Percentiles rank a stretch among this genome's conserved stretches.
These are phyloP conservation scores for Epichloe typhina DNA, from an alignment of 2,329 filamentous ascomycete species.

Conservation along the genomic window DNA sequence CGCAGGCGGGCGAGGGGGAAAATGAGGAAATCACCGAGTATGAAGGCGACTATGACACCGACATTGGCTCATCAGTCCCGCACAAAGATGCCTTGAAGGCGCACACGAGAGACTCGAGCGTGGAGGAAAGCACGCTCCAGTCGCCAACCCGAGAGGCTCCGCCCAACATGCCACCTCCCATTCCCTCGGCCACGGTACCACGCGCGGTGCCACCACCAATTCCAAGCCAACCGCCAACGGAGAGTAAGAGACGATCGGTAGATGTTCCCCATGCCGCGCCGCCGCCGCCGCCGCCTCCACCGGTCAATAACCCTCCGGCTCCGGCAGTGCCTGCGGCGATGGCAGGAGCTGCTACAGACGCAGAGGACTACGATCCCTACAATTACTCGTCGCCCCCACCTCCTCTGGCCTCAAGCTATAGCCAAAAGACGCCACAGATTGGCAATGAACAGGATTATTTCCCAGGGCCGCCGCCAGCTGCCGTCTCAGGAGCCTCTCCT, in stretches of 20 bases:
- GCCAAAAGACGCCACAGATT: constrained; percentile 24
- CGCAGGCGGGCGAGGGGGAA: constrained; percentile 45
- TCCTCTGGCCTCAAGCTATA: constrained; percentile 16
- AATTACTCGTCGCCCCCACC: constrained; percentile 31
- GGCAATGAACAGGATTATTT: constrained; percentile 34
- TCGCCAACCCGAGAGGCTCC: constrained; percentile 37
- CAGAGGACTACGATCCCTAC: constrained; percentile 60
- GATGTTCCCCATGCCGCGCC: constrained; percentile 60
- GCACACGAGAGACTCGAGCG: constrained; percentile 62
- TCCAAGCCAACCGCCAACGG: constrained; percentile 44
- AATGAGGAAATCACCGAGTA: constrained; percentile 82
- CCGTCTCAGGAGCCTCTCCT: constrained; percentile 25
- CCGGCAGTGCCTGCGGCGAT: neutral
- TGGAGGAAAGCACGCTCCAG: constrained; percentile 55
- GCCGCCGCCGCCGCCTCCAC: constrained; percentile 35
- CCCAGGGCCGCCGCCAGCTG: constrained; percentile 31
- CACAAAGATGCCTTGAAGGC: constrained; percentile 87
- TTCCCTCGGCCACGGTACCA: constrained; percentile 40
- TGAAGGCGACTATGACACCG: constrained; percentile 95
- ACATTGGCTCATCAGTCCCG: constrained; percentile 85
- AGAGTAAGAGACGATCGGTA: constrained; percentile 46
- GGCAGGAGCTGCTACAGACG: constrained; percentile 22
- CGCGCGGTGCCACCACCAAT: constrained; percentile 51
- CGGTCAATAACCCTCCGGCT: constrained; percentile 13
- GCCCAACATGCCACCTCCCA: constrained; percentile 39